Percentiles rank a stretch among this genome's conserved stretches.
Conservation (phyloP, 768 basidiomycete genomes). For the Candolleomyces efflorescens region DNA sequence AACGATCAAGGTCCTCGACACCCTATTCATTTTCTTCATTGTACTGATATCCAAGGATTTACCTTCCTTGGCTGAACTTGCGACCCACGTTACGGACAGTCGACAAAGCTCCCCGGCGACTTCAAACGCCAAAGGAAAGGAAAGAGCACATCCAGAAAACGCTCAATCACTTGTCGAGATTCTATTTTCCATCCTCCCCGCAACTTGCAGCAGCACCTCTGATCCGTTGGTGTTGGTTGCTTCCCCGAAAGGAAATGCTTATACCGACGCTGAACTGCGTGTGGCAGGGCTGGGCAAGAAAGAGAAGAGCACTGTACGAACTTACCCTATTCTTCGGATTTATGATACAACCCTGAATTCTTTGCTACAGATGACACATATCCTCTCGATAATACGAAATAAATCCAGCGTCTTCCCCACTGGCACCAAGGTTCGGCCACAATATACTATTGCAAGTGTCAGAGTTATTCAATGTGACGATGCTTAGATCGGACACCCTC, state of each 20-base stretch:
- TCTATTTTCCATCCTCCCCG: constrained; percentile 39
- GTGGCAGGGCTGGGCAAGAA: constrained; percentile 50
- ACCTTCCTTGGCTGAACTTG: constrained; percentile 51
- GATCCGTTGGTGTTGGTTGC: constrained; percentile 49
- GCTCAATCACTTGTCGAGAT: constrained; percentile 31
- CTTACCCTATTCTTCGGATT: not conserved
- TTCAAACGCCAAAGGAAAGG: constrained; percentile 6
- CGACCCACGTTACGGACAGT: not conserved
- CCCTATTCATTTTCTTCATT: constrained; percentile 56
- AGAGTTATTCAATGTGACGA: not conserved
- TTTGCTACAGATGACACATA: constrained; percentile 27
- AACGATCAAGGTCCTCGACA: constrained; percentile 53
- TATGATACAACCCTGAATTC: not conserved
- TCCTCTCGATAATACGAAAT: constrained; percentile 29
- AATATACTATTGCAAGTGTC: not conserved
- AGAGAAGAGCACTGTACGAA: constrained; percentile 51
- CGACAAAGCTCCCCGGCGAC: not conserved
- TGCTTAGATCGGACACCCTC: constrained; percentile 49
- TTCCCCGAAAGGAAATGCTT: constrained; percentile 16
- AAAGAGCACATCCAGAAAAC: constrained; percentile 3
- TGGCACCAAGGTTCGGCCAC: constrained; percentile 26
- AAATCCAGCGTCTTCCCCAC: constrained; percentile 33
- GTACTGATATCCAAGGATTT: constrained; percentile 60
- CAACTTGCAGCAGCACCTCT: constrained; percentile 18
- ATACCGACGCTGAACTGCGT: constrained; percentile 40